Evolutionary conservation across 805 yeast species (phyloP), one percentile per base, ranked within the genome.

Genomic region (Cyberlindnera bimundalis): DNA sequence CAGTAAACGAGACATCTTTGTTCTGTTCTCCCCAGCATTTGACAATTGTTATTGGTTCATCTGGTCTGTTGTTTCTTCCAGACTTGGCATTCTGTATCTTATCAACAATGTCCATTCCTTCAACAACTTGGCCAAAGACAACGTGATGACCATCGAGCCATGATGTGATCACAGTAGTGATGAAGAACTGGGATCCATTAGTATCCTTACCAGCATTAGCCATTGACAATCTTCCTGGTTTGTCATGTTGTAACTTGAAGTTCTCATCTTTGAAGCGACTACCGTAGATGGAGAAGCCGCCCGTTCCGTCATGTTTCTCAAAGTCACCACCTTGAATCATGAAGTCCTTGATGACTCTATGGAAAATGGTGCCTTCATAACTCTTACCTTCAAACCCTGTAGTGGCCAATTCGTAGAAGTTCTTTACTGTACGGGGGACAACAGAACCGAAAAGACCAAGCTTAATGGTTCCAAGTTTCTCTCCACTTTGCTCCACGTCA

Each of bases 291-390:
- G 95, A 84, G 52, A 71, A 70, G 12, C 96, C 95, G 19, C 95
- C 96, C 40, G 76, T 70, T 13, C 91, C 90, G 51, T 73, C 70
- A 29, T 62, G 64, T 19, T 71, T 73, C 50, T 84, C 80, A 59
- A 82, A 80, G 62, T 87, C 91, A 47, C 96, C 96, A 43, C 96
- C 95, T 66, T 86, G 95, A 52, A 89, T 74, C 83, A 86, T 79
- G 60, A 84, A 85, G 42, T 73, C 72, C 32, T 77, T 71, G 47
- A 84, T 81, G 37, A 88, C 78, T 46, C 90, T 74, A 65, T 84
- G 93, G 74, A 88, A 84, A 15, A 69, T 62, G 5, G 87, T 74
- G 46, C 72, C 73, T 52, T 70, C 67, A 68, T 82, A 86, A 3
- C 75, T 67, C 14, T 59, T 40, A 6, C 48, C 55, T 25, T 66